phyloP scores from a whole-genome alignment of 129 eudicot genomes.

The Flaveria sonorensis region DNA sequence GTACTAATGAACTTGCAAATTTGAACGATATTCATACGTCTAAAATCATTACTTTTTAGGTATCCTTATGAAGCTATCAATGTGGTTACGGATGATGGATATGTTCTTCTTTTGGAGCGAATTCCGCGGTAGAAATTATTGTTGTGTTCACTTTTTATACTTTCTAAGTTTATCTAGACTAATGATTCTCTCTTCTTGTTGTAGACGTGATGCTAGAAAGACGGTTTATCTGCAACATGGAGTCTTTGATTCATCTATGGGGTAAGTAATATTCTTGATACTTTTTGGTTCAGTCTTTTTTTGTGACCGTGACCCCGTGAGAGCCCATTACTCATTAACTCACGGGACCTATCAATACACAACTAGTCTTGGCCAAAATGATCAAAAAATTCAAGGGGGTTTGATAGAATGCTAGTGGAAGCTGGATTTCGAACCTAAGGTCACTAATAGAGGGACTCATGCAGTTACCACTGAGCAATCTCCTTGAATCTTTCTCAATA shows the following conservation, averaged over 20 bases:
- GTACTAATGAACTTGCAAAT: not conserved
- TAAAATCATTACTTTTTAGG: conserved; percentile 54
- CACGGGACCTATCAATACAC: not conserved
- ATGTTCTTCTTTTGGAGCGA: conserved; percentile 86
- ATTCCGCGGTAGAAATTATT: conserved; percentile 68
- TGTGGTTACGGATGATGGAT: conserved; percentile 93
- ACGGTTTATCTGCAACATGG: conserved; percentile 95
- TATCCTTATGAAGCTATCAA: conserved; percentile 95
- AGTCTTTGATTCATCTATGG: conserved; percentile 93
- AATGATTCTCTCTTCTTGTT: conserved; percentile 16
- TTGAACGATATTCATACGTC: not conserved
- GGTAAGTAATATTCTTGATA: conserved; percentile 52
- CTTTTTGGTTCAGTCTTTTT: not conserved
- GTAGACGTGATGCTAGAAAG: conserved; percentile 82
- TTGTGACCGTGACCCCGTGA: not conserved
- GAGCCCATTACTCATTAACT: not conserved
- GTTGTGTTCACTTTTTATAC: not conserved
- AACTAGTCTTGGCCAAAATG: not conserved
- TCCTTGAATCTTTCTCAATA: not conserved
- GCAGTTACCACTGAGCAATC: not conserved
- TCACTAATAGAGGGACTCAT: not conserved
- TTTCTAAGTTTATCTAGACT: conserved; percentile 13
- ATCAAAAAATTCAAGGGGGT: too few species aligned
- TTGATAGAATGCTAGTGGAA: too few species aligned
- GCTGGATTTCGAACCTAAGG: not conserved